Evolutionary conservation across 2,329 filamentous ascomycete genomes (phyloP), one percentile per base, ranked within the genome.

Genomic region (Fusarium falciforme): DNA sequence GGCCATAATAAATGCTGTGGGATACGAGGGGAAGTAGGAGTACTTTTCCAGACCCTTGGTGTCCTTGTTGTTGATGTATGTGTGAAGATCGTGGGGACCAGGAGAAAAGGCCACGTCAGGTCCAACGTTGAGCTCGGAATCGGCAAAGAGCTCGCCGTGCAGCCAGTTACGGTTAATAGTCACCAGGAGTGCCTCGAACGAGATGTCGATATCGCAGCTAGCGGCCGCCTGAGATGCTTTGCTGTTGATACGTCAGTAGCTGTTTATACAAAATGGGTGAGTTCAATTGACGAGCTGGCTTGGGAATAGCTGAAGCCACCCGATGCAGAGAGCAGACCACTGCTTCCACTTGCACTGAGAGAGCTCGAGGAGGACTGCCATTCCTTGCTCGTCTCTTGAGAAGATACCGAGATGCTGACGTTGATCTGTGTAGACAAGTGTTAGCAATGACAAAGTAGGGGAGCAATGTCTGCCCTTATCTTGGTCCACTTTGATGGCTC

Each of bases 1-100:
- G 2, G 67, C 67, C 10, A 69, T n/a, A 12, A 68, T 38, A 6
- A 69, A 69, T 0, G 67, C 63, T 12, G 55, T 36, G 10, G 63
- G 66, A 6, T 66, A 66, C 3, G 62, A 66, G 17, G 54, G 52
- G 29, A 68, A 68, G 22, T 61, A 57, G 2, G 35, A 35, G 25
- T 68, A 68, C 16, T 60, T 59, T 1, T 22, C 27, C 12, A 49
- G n/a, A 3, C 12, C 36, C 31, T 60, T 31, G 22, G 8, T 25
- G 0, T 49, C 49, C 1, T 52, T 36, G 20, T 61, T 22, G 44
- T 49, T 49, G 44, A 49, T 49, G 3, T 17, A 27, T 5, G 44
- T 49, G 44, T 49, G 44, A 17, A 49, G 44, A 8, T 29, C 44
- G 16, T 49, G 22, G 3, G 44, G 44, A 2, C 44, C 44, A 29